phyloP scores from a whole-genome alignment of 768 basidiomycete genomes.

The Mrakia hoshinonis region DNA sequence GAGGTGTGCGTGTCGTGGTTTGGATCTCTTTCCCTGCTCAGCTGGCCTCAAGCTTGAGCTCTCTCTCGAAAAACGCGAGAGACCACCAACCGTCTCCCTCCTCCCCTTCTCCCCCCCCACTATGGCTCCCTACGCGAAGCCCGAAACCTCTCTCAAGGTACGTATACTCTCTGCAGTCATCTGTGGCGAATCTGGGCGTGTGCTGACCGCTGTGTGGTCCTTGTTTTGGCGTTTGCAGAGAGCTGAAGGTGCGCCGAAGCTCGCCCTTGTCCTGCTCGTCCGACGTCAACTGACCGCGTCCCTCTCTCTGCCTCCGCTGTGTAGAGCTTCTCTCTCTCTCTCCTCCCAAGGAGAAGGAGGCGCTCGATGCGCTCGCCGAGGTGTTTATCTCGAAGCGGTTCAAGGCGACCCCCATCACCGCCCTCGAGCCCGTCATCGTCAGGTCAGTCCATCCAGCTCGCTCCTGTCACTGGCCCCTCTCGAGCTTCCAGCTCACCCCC shows the following conservation, averaged over 20 bases:
- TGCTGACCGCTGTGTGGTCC: neutral
- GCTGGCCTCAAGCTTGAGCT: no score
- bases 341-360: constrained; percentile 80
- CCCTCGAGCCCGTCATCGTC: constrained; percentile 90
- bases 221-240: neutral
- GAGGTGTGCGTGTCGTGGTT: neutral
- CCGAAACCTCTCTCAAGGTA: constrained; percentile 72
- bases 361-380: constrained; percentile 79
- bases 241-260: constrained; percentile 25
- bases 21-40: neutral
- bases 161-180: neutral
- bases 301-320: neutral
- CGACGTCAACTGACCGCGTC: neutral
- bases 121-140: constrained; percentile 86
- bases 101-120: neutral
- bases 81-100: neutral
- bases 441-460: constrained; percentile 53
- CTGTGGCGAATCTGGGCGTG: neutral
- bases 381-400: constrained; percentile 92
- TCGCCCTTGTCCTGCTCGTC: constrained; percentile 4
- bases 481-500: neutral
- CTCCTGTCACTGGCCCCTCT: constrained; percentile 44
- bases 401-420: constrained; percentile 74
- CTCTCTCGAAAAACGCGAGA: no score
- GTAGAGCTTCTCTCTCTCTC: constrained; percentile 87